These are phyloP conservation scores for Urochloa ruziziensis DNA, from an alignment of 176 grass and related monocot species.

Conservation along the genomic window DNA sequence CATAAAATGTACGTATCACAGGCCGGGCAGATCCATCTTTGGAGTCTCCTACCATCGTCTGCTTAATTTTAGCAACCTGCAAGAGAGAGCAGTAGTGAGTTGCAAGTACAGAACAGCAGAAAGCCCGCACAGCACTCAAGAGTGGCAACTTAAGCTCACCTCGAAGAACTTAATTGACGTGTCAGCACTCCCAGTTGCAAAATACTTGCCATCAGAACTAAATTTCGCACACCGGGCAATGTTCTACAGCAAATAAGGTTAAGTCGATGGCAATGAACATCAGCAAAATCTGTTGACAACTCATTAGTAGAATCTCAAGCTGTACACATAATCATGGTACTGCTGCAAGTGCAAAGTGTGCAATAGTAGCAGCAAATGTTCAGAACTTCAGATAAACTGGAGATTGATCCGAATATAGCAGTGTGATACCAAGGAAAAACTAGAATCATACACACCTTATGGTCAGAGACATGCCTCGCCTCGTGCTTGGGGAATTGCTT, in stretches of 20 bases:
- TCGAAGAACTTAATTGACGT: constrained; percentile 93
- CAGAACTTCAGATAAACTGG: not conserved
- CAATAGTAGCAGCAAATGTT: not conserved
- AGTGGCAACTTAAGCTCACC: constrained; percentile 40
- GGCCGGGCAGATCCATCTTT: constrained; percentile 73
- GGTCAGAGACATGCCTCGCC: constrained; percentile 77
- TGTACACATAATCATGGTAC: not conserved
- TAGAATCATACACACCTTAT: constrained; percentile 59
- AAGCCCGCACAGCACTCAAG: not conserved
- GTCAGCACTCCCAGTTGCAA: constrained; percentile 92
- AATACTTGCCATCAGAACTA: constrained; percentile 80
- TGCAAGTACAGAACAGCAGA: constrained; percentile 23
- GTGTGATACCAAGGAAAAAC: not conserved
- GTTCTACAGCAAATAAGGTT: constrained; percentile 57
- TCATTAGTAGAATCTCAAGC: not conserved
- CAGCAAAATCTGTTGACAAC: not conserved
- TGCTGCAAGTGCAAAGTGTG: not conserved
- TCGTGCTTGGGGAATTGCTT: constrained; percentile 92
- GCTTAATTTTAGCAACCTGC: constrained; percentile 90
- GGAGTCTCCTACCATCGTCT: constrained; percentile 72
- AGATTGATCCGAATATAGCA: not conserved
- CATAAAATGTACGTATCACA: constrained; percentile 89
- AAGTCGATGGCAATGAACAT: constrained; percentile 16
- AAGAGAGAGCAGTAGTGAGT: not conserved
- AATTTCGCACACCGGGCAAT: constrained; percentile 80